Percentiles rank a stretch among this genome's conserved stretches.
These are phyloP conservation scores for Clarireedia hainanense DNA, from an alignment of 2,329 filamentous ascomycete species.

Conservation along the genomic window DNA sequence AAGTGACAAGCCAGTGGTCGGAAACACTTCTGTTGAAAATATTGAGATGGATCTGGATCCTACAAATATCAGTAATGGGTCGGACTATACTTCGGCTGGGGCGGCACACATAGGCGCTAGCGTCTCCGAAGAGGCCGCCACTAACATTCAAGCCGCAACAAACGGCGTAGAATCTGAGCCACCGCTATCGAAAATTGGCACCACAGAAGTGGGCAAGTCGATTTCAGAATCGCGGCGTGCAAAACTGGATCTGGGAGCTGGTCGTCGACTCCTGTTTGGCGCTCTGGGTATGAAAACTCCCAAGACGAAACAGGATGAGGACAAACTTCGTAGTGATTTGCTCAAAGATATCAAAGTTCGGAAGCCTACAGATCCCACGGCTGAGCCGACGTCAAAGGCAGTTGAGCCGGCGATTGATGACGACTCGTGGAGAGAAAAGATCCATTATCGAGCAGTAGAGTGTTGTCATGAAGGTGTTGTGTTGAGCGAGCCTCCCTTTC, in stretches of 20 bases:
- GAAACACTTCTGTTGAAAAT: neutral
- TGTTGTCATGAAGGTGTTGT: constrained; percentile 64
- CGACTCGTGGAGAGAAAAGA: constrained; percentile 65
- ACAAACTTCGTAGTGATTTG: constrained; percentile 50
- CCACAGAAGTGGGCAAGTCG: neutral
- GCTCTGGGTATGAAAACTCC: constrained; percentile 63
- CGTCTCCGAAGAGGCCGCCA: neutral
- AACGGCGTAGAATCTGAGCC: constrained; percentile 2
- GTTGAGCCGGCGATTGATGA: constrained; percentile 38
- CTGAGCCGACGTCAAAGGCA: constrained; percentile 14
- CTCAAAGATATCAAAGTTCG: constrained; percentile 44
- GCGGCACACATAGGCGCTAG: no score
- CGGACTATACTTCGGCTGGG: no score
- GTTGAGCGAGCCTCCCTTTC: constrained; percentile 74
- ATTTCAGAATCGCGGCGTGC: constrained; percentile 13
- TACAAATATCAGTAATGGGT: neutral
- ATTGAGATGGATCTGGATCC: neutral
- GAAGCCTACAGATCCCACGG: constrained; percentile 23
- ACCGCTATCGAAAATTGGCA: neutral
- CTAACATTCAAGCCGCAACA: neutral
- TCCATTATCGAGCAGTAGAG: constrained; percentile 73
- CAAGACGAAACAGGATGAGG: constrained; percentile 60
- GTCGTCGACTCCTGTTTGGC: constrained; percentile 62
- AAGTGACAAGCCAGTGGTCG: neutral
- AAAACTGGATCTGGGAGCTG: constrained; percentile 49